Base-by-base conservation (phyloP, 2,329 filamentous ascomycete genomes). In the Pseudogymnoascus sp. region DNA sequence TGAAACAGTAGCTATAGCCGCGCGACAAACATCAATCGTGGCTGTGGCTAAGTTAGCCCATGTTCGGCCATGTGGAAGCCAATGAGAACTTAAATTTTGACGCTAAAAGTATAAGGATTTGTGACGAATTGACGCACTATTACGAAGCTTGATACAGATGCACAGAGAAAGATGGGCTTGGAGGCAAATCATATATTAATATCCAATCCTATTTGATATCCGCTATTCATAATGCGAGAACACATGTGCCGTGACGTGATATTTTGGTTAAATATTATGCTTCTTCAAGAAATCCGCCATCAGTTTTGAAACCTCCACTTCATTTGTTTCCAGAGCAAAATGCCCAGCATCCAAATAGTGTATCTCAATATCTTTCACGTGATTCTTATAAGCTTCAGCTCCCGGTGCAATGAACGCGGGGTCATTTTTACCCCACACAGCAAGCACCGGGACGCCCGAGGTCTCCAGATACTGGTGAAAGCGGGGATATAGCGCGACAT, bases 361-460 rank as follows among this genome's bases (percentile, higher is more conserved):
- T 40, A 85, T 69, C 69, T 82, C 78, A 4, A 80, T 75, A 23
- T 77, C 72, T 7, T 75, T 72, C 12, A 81, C 71, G 73, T 86
- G 83, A 21, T 69, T 73, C 68, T 77, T 77, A 67, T 51, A 86
- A 0, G 82, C 83, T 72, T 84, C 78, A 0, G 83, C 83, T 0
- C 83, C 84, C 0, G 77, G 67, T 0, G 77, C 68, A 0, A 81
- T 69, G 67, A 84, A 84, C 34, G 82, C 79, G 2, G 70, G 67
- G 73, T 86, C 84, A 64, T 81, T 78, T 73, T 80, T 81, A 0
- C 84, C 83, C 84, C 84, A 87, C 3, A 81, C 76, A 1, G 82
- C 81, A 65, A 87, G 69, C 3, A 86, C 69, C 0, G 83, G 83
- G 0, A 84, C 78, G 59, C 79, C 73, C 0, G 75, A 79, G 6